Percentiles rank a stretch among this genome's conserved stretches.
These are phyloP conservation scores for Symbiodinium natans DNA, from an alignment of 73 alveolate species.

Conservation along the genomic window DNA sequence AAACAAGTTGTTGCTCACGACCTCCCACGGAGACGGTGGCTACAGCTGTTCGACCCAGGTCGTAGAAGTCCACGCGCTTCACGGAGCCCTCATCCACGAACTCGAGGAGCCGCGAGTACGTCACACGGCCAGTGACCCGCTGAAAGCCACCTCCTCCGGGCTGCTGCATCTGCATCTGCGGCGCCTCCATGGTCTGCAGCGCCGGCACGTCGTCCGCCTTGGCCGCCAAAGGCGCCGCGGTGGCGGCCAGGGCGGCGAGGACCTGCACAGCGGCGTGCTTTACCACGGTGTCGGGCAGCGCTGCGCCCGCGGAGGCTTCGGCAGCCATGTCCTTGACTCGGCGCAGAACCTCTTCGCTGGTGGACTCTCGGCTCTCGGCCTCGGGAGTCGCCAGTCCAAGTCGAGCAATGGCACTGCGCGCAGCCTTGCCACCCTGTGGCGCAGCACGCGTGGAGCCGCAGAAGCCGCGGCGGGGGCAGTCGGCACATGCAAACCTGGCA, in stretches of 20 bases:
- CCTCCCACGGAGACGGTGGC: slow-evolving; percentile 66
- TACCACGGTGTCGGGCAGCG: slow-evolving; percentile 41
- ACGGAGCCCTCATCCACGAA: slow-evolving; percentile 84
- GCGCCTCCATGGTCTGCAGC: slow-evolving; percentile 47
- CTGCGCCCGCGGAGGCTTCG: slow-evolving; percentile 37
- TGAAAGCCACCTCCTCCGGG: slow-evolving; percentile 6
- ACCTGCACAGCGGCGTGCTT: slow-evolving; percentile 26
- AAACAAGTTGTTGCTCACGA: slow-evolving; percentile 54
- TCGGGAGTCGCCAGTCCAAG: slow-evolving; percentile 40
- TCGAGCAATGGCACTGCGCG: slow-evolving; percentile 53
- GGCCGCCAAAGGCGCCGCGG: slow-evolving; percentile 72
- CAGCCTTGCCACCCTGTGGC: background rate
- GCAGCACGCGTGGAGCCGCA: slow-evolving; percentile 29
- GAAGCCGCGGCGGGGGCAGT: slow-evolving; percentile 93
- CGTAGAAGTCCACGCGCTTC: slow-evolving; percentile 79
- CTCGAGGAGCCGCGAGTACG: slow-evolving; percentile 79
- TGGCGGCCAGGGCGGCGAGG: slow-evolving; percentile 54
- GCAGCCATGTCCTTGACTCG: slow-evolving; percentile 64
- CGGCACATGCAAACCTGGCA: slow-evolving; percentile 91
- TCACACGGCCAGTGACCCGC: slow-evolving; percentile 79
- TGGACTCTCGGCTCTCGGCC: slow-evolving; percentile 12
- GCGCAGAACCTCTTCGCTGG: slow-evolving; percentile 23
- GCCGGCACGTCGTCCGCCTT: slow-evolving; percentile 64
- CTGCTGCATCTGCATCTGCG: slow-evolving; percentile 54
- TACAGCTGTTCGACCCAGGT: slow-evolving; percentile 54